Base-by-base conservation (phyloP, 768 basidiomycete genomes). In the Boletus sp. region DNA sequence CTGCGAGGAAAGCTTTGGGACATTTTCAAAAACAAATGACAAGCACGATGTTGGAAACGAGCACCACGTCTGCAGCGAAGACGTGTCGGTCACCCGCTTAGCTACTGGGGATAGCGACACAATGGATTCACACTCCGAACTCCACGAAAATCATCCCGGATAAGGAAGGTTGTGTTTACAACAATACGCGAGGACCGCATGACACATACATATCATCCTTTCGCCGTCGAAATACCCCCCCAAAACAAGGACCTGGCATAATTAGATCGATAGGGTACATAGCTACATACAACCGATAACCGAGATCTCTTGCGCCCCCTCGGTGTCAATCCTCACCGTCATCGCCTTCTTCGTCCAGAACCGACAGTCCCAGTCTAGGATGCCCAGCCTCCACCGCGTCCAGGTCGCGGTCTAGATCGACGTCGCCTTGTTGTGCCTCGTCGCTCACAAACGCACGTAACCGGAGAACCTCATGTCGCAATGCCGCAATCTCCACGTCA, bases 401-500 rank as follows among this genome's bases (percentile, higher is more conserved):
- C 62, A 71, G 49, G 55, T 72, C 70, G 62, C 39, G 37, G 65
- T 61, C 61, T 46, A 62, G 57, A 49, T 72, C 70, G 7, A 73
- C 32, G 6, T 65, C 60, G 19, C 63, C 61, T 60, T 40, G 47
- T 50, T 45, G 40, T 8, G 57, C 52, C 13, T 62, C 63, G 17
- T 67, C 67, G 6, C 66, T 65, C 9, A 55, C 59, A 37, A 74
- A 69, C 29, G 62, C 56, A 43, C 86, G 76, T 66, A 94, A 69
- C 53, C 84, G 74, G 59, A 67, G 65, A 27, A 96, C 79, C 69
- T 93, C 92, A 58, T 65, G 69, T 58, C 91, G 77, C 65, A 96
- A 66, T 64, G 62, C 74, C 53, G 67, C 75, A 61, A 96, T 88
- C 73, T 93, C 92, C 43, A 78, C 79, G 64, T 97, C 92, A 58